Evolutionary conservation across 495 filamentous ascomycete genomes (phyloP).

Genomic region (Penicillium fimorum): DNA sequence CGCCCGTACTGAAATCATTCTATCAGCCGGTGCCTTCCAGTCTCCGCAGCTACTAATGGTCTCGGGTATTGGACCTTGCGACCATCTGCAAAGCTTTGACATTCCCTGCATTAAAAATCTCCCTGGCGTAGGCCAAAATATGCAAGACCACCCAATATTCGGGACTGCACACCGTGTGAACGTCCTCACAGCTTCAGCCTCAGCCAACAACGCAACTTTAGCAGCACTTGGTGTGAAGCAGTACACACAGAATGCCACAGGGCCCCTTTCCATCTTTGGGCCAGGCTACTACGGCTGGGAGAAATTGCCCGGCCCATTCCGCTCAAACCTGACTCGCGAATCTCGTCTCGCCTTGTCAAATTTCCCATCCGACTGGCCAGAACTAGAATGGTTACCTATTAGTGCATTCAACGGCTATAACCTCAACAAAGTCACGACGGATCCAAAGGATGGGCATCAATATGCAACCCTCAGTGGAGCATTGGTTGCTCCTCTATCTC

Average conservation of each 20-base stretch:
- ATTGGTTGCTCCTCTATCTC: conserved; percentile 49
- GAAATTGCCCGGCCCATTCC: conserved; percentile 38
- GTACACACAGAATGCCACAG: conserved; percentile 19
- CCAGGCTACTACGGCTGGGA: conserved; percentile 40
- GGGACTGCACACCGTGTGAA: conserved; percentile 5
- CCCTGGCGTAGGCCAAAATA: conserved; percentile 63
- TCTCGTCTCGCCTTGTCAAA: conserved; percentile 24
- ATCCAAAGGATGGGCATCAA: conserved; percentile 36
- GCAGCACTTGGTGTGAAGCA: conserved; percentile 11
- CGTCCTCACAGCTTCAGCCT: conserved; percentile 7
- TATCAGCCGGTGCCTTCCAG: conserved; percentile 60
- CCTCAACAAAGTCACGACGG: conserved; percentile 15
- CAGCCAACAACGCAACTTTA: conserved; percentile 12
- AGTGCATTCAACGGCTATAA: conserved; percentile 29
- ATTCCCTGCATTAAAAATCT: conserved; percentile 55
- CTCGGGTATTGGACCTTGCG: conserved; percentile 56
- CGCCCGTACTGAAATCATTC: conserved; percentile 55
- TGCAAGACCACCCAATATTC: conserved; percentile 52
- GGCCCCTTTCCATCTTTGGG: conserved; percentile 17
- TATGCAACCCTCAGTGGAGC: conserved; percentile 44
- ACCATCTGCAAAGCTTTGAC: conserved; percentile 43
- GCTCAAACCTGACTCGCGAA: conserved; percentile 11
- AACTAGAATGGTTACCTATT: conserved; percentile 47
- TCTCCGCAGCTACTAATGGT: conserved; percentile 63
- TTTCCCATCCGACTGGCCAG: conserved; percentile 55